Conservation (phyloP, 2,329 filamentous ascomycete species). For the Alternaria panax region DNA sequence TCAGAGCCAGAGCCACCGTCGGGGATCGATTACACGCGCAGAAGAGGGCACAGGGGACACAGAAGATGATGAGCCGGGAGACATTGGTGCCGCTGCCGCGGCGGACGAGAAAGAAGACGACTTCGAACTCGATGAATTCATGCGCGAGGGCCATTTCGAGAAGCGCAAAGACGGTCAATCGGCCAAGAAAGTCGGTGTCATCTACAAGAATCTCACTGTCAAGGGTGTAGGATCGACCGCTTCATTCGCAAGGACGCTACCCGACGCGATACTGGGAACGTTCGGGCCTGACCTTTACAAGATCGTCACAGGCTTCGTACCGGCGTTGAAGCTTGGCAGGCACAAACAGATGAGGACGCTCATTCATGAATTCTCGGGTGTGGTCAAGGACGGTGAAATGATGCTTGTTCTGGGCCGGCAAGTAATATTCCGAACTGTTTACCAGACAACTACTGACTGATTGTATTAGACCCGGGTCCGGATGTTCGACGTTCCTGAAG, state of each 20-base stretch:
- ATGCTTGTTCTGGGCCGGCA: conserved; percentile 72
- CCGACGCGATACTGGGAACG: conserved; percentile 76
- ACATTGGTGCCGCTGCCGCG: conserved; percentile 31
- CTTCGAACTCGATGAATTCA: conserved; percentile 74
- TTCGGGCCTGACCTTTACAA: conserved; percentile 82
- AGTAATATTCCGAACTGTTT: neutral
- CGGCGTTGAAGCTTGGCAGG: conserved; percentile 58
- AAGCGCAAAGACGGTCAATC: conserved; percentile 72
- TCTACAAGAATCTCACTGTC: conserved; percentile 79
- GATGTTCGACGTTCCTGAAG: conserved; percentile 80
- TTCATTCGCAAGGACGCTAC: conserved; percentile 74
- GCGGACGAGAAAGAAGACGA: conserved; percentile 62
- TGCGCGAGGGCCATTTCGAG: conserved; percentile 78
- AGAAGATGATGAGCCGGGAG: conserved; percentile 31
- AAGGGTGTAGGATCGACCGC: conserved; percentile 72
- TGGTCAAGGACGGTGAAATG: conserved; percentile 74
- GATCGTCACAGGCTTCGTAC: conserved; percentile 64
- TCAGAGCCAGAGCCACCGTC: conserved; percentile 19
- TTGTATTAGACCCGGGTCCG: conserved; percentile 66
- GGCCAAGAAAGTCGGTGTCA: conserved; percentile 78
- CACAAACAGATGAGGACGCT: conserved; percentile 62
- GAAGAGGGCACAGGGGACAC: conserved; percentile 15
- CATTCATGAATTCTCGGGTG: conserved; percentile 72
- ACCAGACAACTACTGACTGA: neutral
- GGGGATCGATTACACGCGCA: conserved; percentile 20